Percentiles rank a stretch among this genome's conserved stretches.
phyloP scores from a whole-genome alignment of 305 asterid species.

The Fraxinus nigra region DNA sequence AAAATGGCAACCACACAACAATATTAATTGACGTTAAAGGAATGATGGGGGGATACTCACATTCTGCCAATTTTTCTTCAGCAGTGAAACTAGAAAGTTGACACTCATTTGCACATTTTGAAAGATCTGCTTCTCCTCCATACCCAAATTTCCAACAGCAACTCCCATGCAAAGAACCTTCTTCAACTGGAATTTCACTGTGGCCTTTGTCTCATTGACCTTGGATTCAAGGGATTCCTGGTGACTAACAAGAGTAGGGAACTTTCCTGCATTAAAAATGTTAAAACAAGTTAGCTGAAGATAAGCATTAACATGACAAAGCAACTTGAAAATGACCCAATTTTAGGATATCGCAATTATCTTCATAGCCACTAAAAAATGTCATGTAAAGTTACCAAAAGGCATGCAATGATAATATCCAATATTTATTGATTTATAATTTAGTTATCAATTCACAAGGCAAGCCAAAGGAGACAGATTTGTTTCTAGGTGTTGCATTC shows the following conservation, averaged over 20 bases:
- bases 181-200: conserved; percentile 63
- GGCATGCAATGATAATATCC: background rate
- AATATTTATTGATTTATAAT: background rate
- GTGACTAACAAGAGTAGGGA: conserved; percentile 61
- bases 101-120: conserved; percentile 75
- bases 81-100: conserved; percentile 54
- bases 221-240: conserved; percentile 65
- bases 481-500: background rate
- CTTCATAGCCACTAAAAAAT: background rate
- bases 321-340: background rate
- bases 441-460: background rate
- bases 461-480: background rate
- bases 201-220: conserved; percentile 65
- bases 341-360: background rate
- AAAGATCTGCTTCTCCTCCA: conserved; percentile 71
- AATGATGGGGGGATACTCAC: conserved; percentile 31
- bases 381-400: background rate
- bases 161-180: conserved; percentile 79
- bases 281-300: background rate
- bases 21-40: background rate
- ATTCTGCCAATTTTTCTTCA: conserved; percentile 73
- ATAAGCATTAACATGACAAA: background rate
- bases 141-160: conserved; percentile 60
- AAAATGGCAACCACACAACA: background rate
- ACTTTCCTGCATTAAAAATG: conserved; percentile 46